Conservation (phyloP, 2,329 filamentous ascomycete genomes). For the Nectriaceae sp. region DNA sequence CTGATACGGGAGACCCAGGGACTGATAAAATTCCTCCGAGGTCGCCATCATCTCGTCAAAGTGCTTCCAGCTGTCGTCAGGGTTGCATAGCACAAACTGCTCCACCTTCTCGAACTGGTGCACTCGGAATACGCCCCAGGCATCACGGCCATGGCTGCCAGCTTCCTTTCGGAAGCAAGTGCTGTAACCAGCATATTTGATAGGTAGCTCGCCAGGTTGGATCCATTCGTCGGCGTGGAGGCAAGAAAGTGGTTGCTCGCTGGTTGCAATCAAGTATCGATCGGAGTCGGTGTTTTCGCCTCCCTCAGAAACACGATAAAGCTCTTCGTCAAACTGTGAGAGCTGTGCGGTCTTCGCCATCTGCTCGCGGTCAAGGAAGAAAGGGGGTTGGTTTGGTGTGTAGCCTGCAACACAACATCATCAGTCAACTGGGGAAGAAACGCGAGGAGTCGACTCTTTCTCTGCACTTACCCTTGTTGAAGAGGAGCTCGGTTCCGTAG, state of each 20-base stretch:
- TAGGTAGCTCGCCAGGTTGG: constrained; percentile 78
- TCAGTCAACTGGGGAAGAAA: constrained; percentile 12
- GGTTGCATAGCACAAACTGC: constrained; percentile 79
- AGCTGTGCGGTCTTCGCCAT: constrained; percentile 99
- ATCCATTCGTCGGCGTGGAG: constrained; percentile 96
- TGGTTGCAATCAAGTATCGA: constrained; percentile 79
- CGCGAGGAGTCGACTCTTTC: background rate
- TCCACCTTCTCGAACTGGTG: constrained; percentile 97
- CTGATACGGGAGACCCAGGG: constrained; percentile 84
- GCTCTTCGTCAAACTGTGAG: constrained; percentile 94
- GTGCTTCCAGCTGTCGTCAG: constrained; percentile 87
- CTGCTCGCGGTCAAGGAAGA: constrained; percentile 91
- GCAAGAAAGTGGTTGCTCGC: constrained; percentile 92
- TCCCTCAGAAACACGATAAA: constrained; percentile 93
- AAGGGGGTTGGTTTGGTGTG: constrained; percentile 81
- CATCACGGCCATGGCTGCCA: constrained; percentile 81
- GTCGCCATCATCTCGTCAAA: constrained; percentile 91
- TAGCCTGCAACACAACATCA: constrained; percentile 57
- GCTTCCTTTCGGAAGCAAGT: constrained; percentile 97
- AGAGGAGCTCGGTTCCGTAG: constrained; percentile 88
- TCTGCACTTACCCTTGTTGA: constrained; percentile 23
- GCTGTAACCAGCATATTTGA: constrained; percentile 81
- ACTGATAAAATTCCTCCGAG: constrained; percentile 95
- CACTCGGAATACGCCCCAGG: constrained; percentile 97
- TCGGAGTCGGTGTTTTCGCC: constrained; percentile 84